Percentiles rank a stretch among this genome's conserved stretches.
These are phyloP conservation scores for Colletotrichum orbiculare DNA, from an alignment of 2,329 filamentous ascomycete species.

Conservation along the genomic window DNA sequence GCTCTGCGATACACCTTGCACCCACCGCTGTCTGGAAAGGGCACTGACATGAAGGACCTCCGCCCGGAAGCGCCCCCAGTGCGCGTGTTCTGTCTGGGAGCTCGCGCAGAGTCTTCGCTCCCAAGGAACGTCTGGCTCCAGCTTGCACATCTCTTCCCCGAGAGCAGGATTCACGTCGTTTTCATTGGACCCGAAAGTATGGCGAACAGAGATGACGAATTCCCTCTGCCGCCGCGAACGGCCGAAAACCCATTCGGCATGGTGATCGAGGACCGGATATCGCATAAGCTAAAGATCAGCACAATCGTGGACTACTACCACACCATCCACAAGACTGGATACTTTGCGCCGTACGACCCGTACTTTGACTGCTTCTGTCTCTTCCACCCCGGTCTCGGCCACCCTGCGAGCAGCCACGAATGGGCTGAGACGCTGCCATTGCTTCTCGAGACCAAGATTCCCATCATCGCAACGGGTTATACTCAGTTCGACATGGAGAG, in stretches of 20 bases:
- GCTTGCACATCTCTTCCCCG: constrained; percentile 93
- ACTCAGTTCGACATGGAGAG: constrained; percentile 95
- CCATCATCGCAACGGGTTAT: constrained; percentile 94
- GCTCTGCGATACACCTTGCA: constrained; percentile 94
- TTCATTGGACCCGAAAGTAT: constrained; percentile 98
- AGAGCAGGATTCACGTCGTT: constrained; percentile 87
- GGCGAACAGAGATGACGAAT: constrained; percentile 92
- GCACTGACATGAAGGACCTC: constrained; percentile 79
- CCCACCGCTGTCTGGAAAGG: constrained; percentile 82
- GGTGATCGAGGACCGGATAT: constrained; percentile 91
- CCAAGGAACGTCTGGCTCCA: constrained; percentile 95
- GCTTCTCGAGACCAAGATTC: constrained; percentile 93
- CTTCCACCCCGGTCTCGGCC: constrained; percentile 96
- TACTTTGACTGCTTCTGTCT: constrained; percentile 98
- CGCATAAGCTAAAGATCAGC: constrained; percentile 92
- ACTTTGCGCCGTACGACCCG: constrained; percentile 94
- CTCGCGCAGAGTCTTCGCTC: constrained; percentile 95
- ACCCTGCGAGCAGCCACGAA: constrained; percentile 92
- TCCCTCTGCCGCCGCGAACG: constrained; percentile 88
- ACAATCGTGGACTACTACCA: constrained; percentile 99
- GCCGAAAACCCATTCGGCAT: constrained; percentile 90
- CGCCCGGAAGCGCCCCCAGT: constrained; percentile 88
- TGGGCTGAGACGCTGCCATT: constrained; percentile 92
- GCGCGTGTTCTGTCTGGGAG: constrained; percentile 91
- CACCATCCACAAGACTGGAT: constrained; percentile 88